Conservation (phyloP, 495 filamentous ascomycete species). For the Oidiodendron maius region DNA sequence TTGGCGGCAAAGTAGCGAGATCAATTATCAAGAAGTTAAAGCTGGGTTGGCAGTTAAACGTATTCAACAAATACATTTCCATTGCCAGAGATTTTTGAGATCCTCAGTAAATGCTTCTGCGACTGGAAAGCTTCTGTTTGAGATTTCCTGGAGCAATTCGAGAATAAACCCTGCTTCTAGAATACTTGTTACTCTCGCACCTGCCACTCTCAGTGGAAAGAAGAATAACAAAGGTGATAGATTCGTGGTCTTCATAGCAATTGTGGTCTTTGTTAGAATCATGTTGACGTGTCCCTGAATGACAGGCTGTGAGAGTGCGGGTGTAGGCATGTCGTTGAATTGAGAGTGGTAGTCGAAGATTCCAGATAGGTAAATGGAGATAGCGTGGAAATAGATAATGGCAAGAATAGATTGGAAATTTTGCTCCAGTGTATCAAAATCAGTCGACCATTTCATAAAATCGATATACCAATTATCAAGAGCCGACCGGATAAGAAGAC, state of each 20-base stretch:
- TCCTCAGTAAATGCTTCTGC: slow-evolving; percentile 12
- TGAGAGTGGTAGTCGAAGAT: slow-evolving; percentile 12
- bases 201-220: slow-evolving; percentile 19
- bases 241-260: slow-evolving; percentile 4
- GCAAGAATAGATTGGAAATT: slow-evolving; percentile 5
- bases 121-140: slow-evolving; percentile 15
- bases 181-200: slow-evolving; percentile 7
- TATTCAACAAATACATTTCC: not conserved
- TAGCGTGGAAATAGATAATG: slow-evolving; percentile 11
- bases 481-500: not conserved
- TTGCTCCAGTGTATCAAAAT: not conserved
- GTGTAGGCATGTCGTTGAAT: not conserved
- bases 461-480: slow-evolving; percentile 6
- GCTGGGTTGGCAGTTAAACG: no score
- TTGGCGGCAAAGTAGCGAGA: no score
- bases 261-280: slow-evolving; percentile 3
- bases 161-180: slow-evolving; percentile 19
- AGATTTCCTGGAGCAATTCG: slow-evolving; percentile 12
- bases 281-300: slow-evolving; percentile 6
- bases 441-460: not conserved
- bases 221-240: slow-evolving; percentile 14
- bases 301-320: not conserved
- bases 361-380: slow-evolving; percentile 18
- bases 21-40: no score
- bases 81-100: slow-evolving; percentile 9